Evolutionary conservation across 2,329 filamentous ascomycete genomes (phyloP), one percentile per base, ranked within the genome.

Genomic region (Zymoseptoria ardabiliae): DNA sequence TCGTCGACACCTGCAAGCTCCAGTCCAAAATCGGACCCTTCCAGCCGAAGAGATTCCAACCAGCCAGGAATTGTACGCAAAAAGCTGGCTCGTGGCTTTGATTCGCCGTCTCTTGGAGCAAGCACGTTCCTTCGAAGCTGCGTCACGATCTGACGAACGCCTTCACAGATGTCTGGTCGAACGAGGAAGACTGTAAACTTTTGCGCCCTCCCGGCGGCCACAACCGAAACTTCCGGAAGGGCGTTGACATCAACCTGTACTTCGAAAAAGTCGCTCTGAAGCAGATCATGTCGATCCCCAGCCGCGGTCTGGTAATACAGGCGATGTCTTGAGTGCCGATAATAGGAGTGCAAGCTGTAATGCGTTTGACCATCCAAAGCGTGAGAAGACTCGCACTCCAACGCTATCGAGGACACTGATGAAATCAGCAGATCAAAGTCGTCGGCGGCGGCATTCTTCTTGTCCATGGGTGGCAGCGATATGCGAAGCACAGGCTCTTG

Each of bases 341-440:
- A 85, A 3, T 89, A 88, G 0, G 91, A 91, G 13, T 86, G 85
- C 0, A 99, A 77, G 4, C 89, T 90, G 74, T 99, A 99, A 70
- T 97, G 89, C 3, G 91, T 77, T 35, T 95, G 89, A 59, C 89
- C 89, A 41, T 90, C 84, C 0, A 88, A 81, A 2, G 91, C 94
- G 75, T 99, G 94, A n/a, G 91, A 96, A 0, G 94, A 96, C 70
- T 99, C 94, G 53, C 96, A 82, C 69, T 99, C 94, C 21, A 97
- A 77, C 0, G 93, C 96, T 45, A 97, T 85, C 0, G 93, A 96
- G 0, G 95, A 97, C 10, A 96, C 90, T 2, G 91, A 94, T 1
- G 91, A 96, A 53, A 99, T 96, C 51, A 99, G 88, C 28, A 99
- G 81, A 70, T 99, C 94, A 66, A 94, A 97, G 65, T 97, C 92